phyloP scores from a whole-genome alignment of 257 asterid species.

The Jasminum sambac region DNA sequence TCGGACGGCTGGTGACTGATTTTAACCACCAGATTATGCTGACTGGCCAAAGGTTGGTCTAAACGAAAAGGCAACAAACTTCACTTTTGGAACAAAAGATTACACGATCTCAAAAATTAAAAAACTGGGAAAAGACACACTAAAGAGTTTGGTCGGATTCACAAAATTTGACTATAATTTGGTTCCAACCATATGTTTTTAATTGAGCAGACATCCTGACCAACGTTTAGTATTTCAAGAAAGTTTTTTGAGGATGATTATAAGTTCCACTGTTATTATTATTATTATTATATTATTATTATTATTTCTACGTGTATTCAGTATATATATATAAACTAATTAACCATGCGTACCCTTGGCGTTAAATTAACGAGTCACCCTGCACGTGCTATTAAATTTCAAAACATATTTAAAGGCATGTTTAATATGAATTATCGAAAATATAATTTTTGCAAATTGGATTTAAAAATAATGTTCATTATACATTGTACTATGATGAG shows the following conservation, averaged over 20 bases:
- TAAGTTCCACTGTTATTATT: constrained; percentile 15
- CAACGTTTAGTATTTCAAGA: constrained; percentile 33
- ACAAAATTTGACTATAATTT: constrained; percentile 29
- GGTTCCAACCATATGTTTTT: constrained; percentile 37
- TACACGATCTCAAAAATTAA: neutral
- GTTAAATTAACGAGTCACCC: no score
- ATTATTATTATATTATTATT: no score
- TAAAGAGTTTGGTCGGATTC: constrained; percentile 36
- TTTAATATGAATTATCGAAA: no score
- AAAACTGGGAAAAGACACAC: neutral
- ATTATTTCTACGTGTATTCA: constrained; percentile 1
- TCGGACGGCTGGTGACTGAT: neutral
- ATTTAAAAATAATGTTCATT: no score
- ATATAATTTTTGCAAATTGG: no score
- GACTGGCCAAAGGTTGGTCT: constrained; percentile 1
- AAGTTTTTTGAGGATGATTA: constrained; percentile 17
- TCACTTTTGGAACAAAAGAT: constrained; percentile 16
- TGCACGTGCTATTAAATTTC: no score
- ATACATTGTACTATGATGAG: no score
- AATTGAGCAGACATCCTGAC: constrained; percentile 34
- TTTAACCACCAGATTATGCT: neutral
- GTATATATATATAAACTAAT: no score
- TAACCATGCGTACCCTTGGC: no score
- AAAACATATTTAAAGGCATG: no score
- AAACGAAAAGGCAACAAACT: constrained; percentile 17